Base-by-base conservation (phyloP, 1,139 yeast species). In the Pneumocystis canis region DNA sequence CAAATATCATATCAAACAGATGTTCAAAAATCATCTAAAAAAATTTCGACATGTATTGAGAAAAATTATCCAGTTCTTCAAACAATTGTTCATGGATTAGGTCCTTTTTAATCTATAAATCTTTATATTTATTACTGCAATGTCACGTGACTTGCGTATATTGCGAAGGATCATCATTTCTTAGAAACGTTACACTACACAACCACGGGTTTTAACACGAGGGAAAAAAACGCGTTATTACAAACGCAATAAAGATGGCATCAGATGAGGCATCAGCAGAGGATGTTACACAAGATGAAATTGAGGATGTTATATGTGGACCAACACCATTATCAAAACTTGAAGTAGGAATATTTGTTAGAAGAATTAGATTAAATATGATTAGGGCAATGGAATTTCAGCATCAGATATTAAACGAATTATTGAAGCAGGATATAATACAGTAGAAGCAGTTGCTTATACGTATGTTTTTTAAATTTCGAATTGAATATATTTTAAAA, bases 391-490 rank as follows among this genome's bases (percentile, higher is more conserved):
- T 70, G 98, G 98, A 14, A 89, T 94, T 66, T 81, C 92, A 16
- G 73, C 83, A 5, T 80, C 83, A 32, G 99, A 94, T 73, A 79
- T 92, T 69, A 83, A 82, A 67, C 90, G 89, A 73, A 79, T 94
- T 63, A 81, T 84, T 68, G 89, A 87, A 59, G 88, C 86, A 41
- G 97, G 97, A 0, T 84, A 80, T 70, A 87, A 87, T 72, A 92
- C 98, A 0, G 95, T 87, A 14, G 97, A 90, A 73, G 82, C 95
- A 59, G 83, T 92, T 65, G 97, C 98, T 1, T 89, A 89, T 71
- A 89, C 95, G 68, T 71, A 64, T 28, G 73, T 64, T n/a, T 30
- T 20, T 25, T 25, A 7, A 4, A 35, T 9, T 40, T 2, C 47
- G 16, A 32, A 16, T n/a, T 35, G 58, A 3, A 14, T 25, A 2